A percentile compares a stretch with the other conserved stretches of the same genome.
These are phyloP conservation scores for Verbascum thapsus DNA, from an alignment of 257 asterid genomes.

Conservation along the genomic window DNA sequence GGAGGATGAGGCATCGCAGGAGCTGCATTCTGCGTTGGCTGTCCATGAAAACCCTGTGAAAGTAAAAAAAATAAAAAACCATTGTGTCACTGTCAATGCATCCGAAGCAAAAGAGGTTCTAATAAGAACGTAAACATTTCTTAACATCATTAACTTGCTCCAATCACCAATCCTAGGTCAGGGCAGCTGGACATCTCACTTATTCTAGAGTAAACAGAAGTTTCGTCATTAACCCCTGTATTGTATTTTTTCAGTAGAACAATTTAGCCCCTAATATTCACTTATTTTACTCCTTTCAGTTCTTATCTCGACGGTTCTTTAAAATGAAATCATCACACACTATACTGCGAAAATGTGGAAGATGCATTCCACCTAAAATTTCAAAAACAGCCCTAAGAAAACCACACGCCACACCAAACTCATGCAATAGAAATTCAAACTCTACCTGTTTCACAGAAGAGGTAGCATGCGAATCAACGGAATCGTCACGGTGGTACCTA, in stretches of 20 bases:
- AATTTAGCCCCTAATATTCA: not conserved
- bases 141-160: constrained; percentile 6
- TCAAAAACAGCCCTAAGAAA: constrained; percentile 22
- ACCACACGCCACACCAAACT: constrained; percentile 6
- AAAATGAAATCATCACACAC: not conserved
- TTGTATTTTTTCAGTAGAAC: not conserved
- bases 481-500: constrained; percentile 59
- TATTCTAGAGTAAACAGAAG: not conserved
- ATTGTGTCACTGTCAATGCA: constrained; percentile 10
- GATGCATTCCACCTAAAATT: constrained; percentile 9
- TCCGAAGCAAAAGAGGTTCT: constrained; percentile 2
- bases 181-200: not conserved
- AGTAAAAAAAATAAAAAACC: not conserved
- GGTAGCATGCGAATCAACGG: constrained; percentile 59
- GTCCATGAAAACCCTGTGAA: constrained; percentile 81
- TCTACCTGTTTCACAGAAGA: constrained; percentile 62
- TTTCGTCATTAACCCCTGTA: not conserved
- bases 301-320: not conserved
- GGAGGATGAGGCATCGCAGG: constrained; percentile 82
- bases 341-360: not conserved
- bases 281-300: not conserved
- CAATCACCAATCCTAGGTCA: constrained; percentile 15
- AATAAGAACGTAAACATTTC: constrained; percentile 13
- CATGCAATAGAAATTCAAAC: not conserved
- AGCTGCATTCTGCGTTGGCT: constrained; percentile 57